A percentile compares a stretch with the other conserved stretches of the same genome.
phyloP scores from a whole-genome alignment of 805 yeast species.

The Starmerella floris region DNA sequence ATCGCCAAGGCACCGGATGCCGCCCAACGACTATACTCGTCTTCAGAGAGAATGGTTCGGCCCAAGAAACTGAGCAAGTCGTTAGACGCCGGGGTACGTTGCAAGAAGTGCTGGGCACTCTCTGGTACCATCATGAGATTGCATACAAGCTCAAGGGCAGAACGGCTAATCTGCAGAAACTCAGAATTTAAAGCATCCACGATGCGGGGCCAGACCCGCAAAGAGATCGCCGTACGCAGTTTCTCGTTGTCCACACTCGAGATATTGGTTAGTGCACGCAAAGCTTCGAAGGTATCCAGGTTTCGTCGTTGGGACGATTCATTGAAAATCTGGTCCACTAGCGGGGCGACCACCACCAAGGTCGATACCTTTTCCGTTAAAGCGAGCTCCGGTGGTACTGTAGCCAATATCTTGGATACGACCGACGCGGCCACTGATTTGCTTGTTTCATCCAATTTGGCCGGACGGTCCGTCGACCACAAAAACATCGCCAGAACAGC shows the following conservation, averaged over 20 bases:
- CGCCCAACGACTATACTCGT: slow-evolving; percentile 26
- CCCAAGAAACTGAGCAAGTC: slow-evolving; percentile 27
- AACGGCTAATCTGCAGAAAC: slow-evolving; percentile 40
- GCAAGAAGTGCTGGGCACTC: slow-evolving; percentile 29
- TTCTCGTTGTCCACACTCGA: slow-evolving; percentile 36
- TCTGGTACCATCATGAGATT: slow-evolving; percentile 37
- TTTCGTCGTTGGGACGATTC: slow-evolving; percentile 19
- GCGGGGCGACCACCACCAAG: slow-evolving; percentile 24
- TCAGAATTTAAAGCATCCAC: slow-evolving; percentile 35
- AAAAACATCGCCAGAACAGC: slow-evolving; percentile 25
- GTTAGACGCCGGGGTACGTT: slow-evolving; percentile 22
- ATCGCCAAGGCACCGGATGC: slow-evolving; percentile 32
- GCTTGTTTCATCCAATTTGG: slow-evolving; percentile 16
- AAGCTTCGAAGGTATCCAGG: slow-evolving; percentile 38
- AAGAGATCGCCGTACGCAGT: slow-evolving; percentile 31
- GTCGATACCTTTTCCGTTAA: slow-evolving; percentile 27
- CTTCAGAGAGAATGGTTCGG: slow-evolving; percentile 23
- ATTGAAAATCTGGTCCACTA: slow-evolving; percentile 23
- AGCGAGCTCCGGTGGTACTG: slow-evolving; percentile 27
- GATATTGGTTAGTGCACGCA: slow-evolving; percentile 56
- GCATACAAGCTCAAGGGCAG: slow-evolving; percentile 50
- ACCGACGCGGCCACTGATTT: slow-evolving; percentile 20
- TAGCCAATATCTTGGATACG: slow-evolving; percentile 27
- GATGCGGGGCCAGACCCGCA: slow-evolving; percentile 36
- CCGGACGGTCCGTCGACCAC: slow-evolving; percentile 17